Evolutionary conservation across 2,329 filamentous ascomycete genomes (phyloP).

Genomic region (Hypoxylon sp.): DNA sequence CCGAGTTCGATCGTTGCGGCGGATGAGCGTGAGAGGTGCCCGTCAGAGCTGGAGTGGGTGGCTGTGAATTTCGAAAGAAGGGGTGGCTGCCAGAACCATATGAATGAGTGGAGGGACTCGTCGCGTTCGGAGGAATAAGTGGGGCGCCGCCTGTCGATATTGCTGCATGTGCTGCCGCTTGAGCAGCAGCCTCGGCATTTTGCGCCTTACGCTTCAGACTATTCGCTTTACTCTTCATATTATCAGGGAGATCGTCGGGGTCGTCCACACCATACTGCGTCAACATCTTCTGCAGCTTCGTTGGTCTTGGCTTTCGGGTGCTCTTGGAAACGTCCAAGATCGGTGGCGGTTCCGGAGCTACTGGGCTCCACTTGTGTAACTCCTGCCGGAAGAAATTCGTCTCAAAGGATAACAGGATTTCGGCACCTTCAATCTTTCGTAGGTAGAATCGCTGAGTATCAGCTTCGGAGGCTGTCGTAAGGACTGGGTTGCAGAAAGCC

Average conservation of each 20-base stretch:
- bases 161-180: slow-evolving; percentile 48
- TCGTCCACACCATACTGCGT: slow-evolving; percentile 88
- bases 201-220: slow-evolving; percentile 78
- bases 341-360: slow-evolving; percentile 86
- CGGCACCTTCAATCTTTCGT: slow-evolving; percentile 95
- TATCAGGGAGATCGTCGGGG: slow-evolving; percentile 88
- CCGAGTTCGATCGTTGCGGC: slow-evolving; percentile 50
- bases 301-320: slow-evolving; percentile 94
- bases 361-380: slow-evolving; percentile 92
- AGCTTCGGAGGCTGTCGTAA: slow-evolving; percentile 85
- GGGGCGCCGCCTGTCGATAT: slow-evolving; percentile 38
- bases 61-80: slow-evolving; percentile 53
- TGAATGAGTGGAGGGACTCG: slow-evolving; percentile 52
- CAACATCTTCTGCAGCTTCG: slow-evolving; percentile 96
- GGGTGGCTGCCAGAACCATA: slow-evolving; percentile 50
- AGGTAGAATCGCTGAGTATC: slow-evolving; percentile 94
- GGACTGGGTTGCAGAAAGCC: slow-evolving; percentile 82
- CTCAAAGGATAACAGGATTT: slow-evolving; percentile 89
- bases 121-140: slow-evolving; percentile 46
- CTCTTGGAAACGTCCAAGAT: slow-evolving; percentile 88
- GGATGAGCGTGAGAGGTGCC: slow-evolving; percentile 52
- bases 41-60: slow-evolving; percentile 53
- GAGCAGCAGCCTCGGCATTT: slow-evolving; percentile 65
- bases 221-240: slow-evolving; percentile 82
- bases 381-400: slow-evolving; percentile 99